Evolutionary conservation across 257 asterid genomes (phyloP).

Genomic region (Capsicum chinense): DNA sequence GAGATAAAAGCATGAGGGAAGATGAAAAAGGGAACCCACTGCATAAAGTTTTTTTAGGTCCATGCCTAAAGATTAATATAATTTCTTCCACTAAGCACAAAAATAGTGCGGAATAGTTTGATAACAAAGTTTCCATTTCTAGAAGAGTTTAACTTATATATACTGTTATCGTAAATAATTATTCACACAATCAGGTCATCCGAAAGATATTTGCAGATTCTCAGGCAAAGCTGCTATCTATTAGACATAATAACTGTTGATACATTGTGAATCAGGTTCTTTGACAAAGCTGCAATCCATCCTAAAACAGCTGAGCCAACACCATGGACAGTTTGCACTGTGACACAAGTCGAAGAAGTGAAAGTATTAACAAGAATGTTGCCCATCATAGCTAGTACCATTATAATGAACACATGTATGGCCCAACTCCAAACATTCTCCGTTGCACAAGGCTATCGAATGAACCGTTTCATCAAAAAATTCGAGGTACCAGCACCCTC

Average conservation of each 20-base stretch:
- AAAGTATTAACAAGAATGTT: conserved; percentile 66
- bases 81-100: not conserved
- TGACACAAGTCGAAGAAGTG: conserved; percentile 75
- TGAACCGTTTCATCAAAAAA: conserved; percentile 59
- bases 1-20: not conserved
- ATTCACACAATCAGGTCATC: too few relatives aligned
- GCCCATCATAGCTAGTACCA: conserved; percentile 71
- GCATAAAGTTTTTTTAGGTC: not conserved
- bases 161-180: not conserved
- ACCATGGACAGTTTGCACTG: conserved; percentile 68
- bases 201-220: too few relatives aligned
- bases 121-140: not conserved
- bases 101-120: not conserved
- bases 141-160: too few relatives aligned
- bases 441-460: conserved; percentile 63
- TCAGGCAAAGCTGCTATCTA: too few relatives aligned
- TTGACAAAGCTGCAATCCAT: conserved; percentile 72
- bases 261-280: conserved; percentile 41
- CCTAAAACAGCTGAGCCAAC: conserved; percentile 39
- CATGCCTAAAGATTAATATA: not conserved
- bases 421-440: conserved; percentile 82
- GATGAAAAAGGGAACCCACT: not conserved
- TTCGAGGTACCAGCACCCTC: conserved; percentile 69
- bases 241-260: not conserved
- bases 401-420: conserved; percentile 70